Percentiles rank a stretch among this genome's conserved stretches.
Conservation (phyloP, 2,329 filamentous ascomycete species). For the Zymoseptoria tritici region DNA sequence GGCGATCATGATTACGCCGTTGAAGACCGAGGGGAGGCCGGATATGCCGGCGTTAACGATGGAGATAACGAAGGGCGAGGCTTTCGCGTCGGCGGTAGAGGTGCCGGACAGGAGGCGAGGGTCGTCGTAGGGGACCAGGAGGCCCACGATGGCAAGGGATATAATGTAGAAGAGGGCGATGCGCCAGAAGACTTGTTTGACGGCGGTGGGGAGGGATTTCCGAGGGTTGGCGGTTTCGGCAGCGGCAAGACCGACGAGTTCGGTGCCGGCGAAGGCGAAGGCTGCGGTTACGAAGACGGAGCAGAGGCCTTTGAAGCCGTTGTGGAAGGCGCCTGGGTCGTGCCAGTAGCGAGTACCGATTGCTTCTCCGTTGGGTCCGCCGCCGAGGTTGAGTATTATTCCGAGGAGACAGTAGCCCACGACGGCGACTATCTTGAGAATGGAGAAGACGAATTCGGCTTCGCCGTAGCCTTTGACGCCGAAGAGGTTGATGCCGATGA, state of each 20-base stretch:
- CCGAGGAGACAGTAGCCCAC: slow-evolving; percentile 59
- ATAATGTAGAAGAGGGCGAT: slow-evolving; percentile 31
- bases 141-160: slow-evolving; percentile 27
- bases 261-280: slow-evolving; percentile 58
- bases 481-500: slow-evolving; percentile 28
- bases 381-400: slow-evolving; percentile 53
- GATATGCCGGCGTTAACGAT: slow-evolving; percentile 54
- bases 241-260: slow-evolving; percentile 52
- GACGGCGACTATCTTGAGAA: slow-evolving; percentile 38
- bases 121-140: slow-evolving; percentile 28
- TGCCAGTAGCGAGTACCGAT: slow-evolving; percentile 50
- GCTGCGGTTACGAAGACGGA: slow-evolving; percentile 57
- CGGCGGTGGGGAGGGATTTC: slow-evolving; percentile 34
- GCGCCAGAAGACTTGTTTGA: slow-evolving; percentile 32
- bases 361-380: slow-evolving; percentile 49
- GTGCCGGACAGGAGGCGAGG: slow-evolving; percentile 30
- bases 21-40: slow-evolving; percentile 58
- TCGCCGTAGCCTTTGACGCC: slow-evolving; percentile 31
- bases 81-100: slow-evolving; percentile 31
- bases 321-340: slow-evolving; percentile 34
- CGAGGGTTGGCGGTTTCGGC: slow-evolving; percentile 47
- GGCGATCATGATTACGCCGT: slow-evolving; percentile 57
- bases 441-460: slow-evolving; percentile 31
- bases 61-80: slow-evolving; percentile 60
- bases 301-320: slow-evolving; percentile 60